These are phyloP conservation scores for Saccharomycopsis sp. DNA, from an alignment of 805 yeast genomes.

Conservation along the genomic window DNA sequence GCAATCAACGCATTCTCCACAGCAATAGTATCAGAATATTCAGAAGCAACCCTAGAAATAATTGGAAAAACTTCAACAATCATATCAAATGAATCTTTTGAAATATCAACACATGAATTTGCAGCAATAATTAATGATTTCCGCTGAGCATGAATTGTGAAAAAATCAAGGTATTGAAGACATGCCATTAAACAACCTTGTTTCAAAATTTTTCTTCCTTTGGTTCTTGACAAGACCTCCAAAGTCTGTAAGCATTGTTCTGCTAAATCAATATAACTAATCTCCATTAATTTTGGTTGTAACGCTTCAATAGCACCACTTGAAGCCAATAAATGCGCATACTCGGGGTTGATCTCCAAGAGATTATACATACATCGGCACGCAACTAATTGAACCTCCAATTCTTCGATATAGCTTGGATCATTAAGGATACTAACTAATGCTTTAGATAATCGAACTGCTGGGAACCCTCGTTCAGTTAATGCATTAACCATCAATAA, in stretches of 20 bases:
- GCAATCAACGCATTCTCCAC: slow-evolving; percentile 62
- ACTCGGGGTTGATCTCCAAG: slow-evolving; percentile 64
- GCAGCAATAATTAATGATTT: slow-evolving; percentile 71
- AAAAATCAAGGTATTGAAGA: slow-evolving; percentile 74
- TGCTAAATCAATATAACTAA: slow-evolving; percentile 81
- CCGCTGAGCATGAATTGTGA: slow-evolving; percentile 82
- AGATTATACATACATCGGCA: slow-evolving; percentile 80
- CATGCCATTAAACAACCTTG: slow-evolving; percentile 61
- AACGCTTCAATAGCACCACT: slow-evolving; percentile 62
- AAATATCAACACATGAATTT: slow-evolving; percentile 51
- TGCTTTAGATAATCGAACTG: slow-evolving; percentile 44
- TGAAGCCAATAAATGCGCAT: slow-evolving; percentile 53
- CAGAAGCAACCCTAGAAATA: slow-evolving; percentile 46
- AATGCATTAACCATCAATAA: slow-evolving; percentile 62
- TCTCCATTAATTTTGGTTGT: slow-evolving; percentile 59
- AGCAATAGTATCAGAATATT: slow-evolving; percentile 50
- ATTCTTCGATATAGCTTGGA: slow-evolving; percentile 50
- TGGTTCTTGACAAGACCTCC: slow-evolving; percentile 55
- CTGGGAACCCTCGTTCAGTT: slow-evolving; percentile 56
- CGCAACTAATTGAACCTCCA: slow-evolving; percentile 77
- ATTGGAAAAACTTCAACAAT: slow-evolving; percentile 53
- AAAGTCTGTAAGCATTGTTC: slow-evolving; percentile 81
- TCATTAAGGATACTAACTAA: slow-evolving; percentile 53
- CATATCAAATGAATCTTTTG: slow-evolving; percentile 36
- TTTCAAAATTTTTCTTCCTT: slow-evolving; percentile 44